Conservation (phyloP, 257 asterid species). For the Ilex aquifolium region DNA sequence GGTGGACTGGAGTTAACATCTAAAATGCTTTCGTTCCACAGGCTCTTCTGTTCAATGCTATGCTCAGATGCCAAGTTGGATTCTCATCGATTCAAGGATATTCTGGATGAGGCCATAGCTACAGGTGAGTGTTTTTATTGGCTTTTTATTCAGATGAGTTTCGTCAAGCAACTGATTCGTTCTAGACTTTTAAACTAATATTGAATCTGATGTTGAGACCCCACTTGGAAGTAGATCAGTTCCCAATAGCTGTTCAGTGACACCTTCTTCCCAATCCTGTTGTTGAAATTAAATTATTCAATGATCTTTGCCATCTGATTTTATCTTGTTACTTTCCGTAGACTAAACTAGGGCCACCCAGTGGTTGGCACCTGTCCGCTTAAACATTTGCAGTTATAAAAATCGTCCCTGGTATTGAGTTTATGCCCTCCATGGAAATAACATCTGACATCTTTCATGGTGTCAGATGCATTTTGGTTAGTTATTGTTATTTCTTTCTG, state of each 20-base stretch:
- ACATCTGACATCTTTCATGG: too few relatives aligned
- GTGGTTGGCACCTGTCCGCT: too few relatives aligned
- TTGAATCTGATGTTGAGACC: neutral
- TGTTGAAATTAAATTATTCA: too few relatives aligned
- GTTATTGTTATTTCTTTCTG: neutral
- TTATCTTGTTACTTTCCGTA: conserved; percentile 2
- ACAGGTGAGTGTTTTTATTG: conserved; percentile 38
- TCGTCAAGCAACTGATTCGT: neutral
- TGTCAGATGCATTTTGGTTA: too few relatives aligned
- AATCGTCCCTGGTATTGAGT: too few relatives aligned
- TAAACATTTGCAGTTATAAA: too few relatives aligned
- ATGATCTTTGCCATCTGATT: neutral
- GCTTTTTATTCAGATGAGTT: neutral
- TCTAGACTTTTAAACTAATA: conserved; percentile 2
- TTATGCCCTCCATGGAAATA: too few relatives aligned
- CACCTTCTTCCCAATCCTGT: too few relatives aligned
- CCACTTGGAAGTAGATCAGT: neutral
- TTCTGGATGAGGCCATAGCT: conserved; percentile 70
- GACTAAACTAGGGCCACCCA: too few relatives aligned
- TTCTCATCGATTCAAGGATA: conserved; percentile 93
- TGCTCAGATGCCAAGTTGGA: conserved; percentile 83
- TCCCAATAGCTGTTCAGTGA: too few relatives aligned
- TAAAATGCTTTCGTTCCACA: conserved; percentile 15
- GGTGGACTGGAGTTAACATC: neutral
- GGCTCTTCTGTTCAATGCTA: conserved; percentile 92